phyloP scores from a whole-genome alignment of 495 filamentous ascomycete species.

The Xylaria palmicola region DNA sequence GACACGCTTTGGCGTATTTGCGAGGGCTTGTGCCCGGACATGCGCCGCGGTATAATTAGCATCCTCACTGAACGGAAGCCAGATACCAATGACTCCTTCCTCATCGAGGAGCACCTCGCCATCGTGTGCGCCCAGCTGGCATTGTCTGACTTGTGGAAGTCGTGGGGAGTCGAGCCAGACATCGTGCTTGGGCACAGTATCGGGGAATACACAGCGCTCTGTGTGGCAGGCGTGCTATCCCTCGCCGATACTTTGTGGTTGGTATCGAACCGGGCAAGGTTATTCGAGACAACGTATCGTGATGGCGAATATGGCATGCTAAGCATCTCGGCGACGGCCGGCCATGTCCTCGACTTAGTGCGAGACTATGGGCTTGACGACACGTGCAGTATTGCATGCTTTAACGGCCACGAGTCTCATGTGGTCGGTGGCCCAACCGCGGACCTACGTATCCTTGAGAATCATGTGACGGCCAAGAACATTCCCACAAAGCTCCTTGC shows the following conservation, averaged over 20 bases:
- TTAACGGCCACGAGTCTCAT: constrained; percentile 47
- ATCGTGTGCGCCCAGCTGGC: constrained; percentile 50
- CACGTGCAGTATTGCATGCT: constrained; percentile 55
- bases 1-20: constrained; percentile 59
- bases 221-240: constrained; percentile 66
- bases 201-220: constrained; percentile 73
- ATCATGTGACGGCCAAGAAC: constrained; percentile 45
- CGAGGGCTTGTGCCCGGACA: constrained; percentile 49
- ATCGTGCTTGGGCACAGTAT: constrained; percentile 31
- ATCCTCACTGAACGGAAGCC: constrained; percentile 53
- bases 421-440: constrained; percentile 47
- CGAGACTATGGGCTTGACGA: neutral
- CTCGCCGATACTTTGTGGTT: constrained; percentile 65
- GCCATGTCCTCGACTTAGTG: constrained; percentile 11
- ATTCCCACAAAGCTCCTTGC: constrained; percentile 54
- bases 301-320: constrained; percentile 61
- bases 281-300: constrained; percentile 50
- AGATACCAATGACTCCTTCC: constrained; percentile 51
- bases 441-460: constrained; percentile 50
- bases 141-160: constrained; percentile 25
- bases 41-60: constrained; percentile 48
- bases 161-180: constrained; percentile 20
- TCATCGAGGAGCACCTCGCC: constrained; percentile 63
- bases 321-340: constrained; percentile 32
- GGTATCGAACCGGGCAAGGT: constrained; percentile 64